Conservation (phyloP, 2,329 filamentous ascomycete species). For the Madurella mycetomatis region DNA sequence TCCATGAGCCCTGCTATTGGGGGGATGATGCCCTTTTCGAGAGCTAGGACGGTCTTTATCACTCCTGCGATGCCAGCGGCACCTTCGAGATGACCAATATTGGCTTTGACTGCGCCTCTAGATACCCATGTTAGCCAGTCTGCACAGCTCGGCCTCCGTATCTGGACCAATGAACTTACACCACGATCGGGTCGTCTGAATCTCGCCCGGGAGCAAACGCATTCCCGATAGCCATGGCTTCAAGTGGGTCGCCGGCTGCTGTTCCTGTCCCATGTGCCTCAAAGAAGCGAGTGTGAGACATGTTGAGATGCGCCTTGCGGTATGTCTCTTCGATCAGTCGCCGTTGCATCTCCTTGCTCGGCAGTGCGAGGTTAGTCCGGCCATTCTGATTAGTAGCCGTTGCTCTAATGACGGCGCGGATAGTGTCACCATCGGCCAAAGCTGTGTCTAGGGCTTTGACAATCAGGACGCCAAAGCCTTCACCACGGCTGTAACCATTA, state of each 20-base stretch:
- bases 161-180: neutral
- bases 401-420: constrained; percentile 31
- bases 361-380: constrained; percentile 6
- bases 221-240: constrained; percentile 1
- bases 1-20: constrained; percentile 18
- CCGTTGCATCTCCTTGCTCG: constrained; percentile 3
- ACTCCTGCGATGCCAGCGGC: constrained; percentile 18
- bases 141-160: neutral
- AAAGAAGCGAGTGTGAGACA: constrained; percentile 7
- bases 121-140: neutral
- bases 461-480: constrained; percentile 41
- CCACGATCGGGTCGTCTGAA: neutral
- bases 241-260: constrained; percentile 3
- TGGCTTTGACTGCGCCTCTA: constrained; percentile 20
- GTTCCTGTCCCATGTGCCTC: constrained; percentile 35
- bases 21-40: constrained; percentile 21
- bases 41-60: constrained; percentile 18
- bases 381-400: constrained; percentile 22
- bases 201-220: neutral
- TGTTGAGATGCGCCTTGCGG: neutral
- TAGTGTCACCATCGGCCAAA: constrained; percentile 24
- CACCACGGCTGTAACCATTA: constrained; percentile 48
- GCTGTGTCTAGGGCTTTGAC: constrained; percentile 21
- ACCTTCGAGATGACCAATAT: constrained; percentile 25
- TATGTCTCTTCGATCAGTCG: constrained; percentile 9